These are phyloP conservation scores for Aleurites moluccanus DNA, from an alignment of 441 rosid genomes.

Conservation along the genomic window DNA sequence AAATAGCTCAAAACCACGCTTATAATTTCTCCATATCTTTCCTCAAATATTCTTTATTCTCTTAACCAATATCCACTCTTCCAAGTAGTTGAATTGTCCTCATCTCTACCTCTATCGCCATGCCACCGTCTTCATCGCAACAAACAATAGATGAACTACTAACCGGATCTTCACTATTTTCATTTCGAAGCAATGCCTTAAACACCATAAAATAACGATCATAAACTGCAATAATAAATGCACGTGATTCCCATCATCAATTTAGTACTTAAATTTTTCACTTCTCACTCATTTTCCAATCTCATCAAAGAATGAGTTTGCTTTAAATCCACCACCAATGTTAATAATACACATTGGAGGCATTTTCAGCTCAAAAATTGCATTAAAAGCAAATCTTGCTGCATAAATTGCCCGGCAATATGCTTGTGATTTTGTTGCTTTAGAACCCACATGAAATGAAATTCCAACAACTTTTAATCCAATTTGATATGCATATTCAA, in stretches of 20 bases:
- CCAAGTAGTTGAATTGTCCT: too few relatives aligned
- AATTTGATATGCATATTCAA: slow-evolving; percentile 10
- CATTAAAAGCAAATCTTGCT: slow-evolving; percentile 12
- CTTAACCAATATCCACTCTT: too few relatives aligned
- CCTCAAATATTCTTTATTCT: too few relatives aligned
- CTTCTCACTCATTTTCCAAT: slow-evolving; percentile 22
- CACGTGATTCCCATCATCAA: slow-evolving; percentile 25
- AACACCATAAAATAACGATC: background rate
- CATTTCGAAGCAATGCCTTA: background rate
- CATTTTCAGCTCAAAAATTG: slow-evolving; percentile 11
- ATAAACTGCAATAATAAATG: background rate
- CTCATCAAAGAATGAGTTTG: background rate
- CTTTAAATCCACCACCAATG: slow-evolving; percentile 19
- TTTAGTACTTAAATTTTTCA: slow-evolving; percentile 18
- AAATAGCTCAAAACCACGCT: too few relatives aligned
- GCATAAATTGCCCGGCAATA: slow-evolving; percentile 8
- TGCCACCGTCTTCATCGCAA: too few relatives aligned
- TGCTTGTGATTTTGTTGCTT: background rate
- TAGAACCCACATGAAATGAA: background rate
- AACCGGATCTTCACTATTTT: background rate
- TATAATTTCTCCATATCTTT: too few relatives aligned
- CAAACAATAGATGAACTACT: slow-evolving; percentile 19
- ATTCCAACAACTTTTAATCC: slow-evolving; percentile 17
- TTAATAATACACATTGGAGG: slow-evolving; percentile 11
- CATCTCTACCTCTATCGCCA: too few relatives aligned